A percentile compares a stretch with the other conserved stretches of the same genome.
Evolutionary conservation across 306 rosid species (phyloP).

Genomic region (Fragaria ananassa): DNA sequence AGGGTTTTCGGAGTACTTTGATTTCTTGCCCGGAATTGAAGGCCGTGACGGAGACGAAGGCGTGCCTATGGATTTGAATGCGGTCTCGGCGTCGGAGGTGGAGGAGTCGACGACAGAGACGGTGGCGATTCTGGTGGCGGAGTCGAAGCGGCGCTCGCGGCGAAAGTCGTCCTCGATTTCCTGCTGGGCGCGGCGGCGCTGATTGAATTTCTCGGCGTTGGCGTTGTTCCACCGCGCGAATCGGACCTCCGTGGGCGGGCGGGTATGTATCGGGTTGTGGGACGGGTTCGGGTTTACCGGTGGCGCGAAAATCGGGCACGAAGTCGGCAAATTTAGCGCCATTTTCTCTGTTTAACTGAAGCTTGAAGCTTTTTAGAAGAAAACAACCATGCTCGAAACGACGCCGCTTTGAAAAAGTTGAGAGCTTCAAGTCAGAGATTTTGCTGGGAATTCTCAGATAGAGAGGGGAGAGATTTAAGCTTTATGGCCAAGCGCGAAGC

Average conservation of each 20-base stretch:
- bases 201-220: constrained; percentile 62
- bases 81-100: constrained; percentile 15
- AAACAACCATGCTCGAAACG: neutral
- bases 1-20: constrained; percentile 56
- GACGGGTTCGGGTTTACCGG: constrained; percentile 27
- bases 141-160: constrained; percentile 60
- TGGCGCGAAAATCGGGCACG: constrained; percentile 49
- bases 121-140: constrained; percentile 36
- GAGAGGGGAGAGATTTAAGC: neutral
- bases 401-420: constrained; percentile 2
- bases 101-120: constrained; percentile 12
- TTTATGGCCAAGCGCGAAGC: neutral
- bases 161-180: constrained; percentile 73
- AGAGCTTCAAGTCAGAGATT: neutral
- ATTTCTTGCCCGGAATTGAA: constrained; percentile 63
- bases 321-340: constrained; percentile 58
- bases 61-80: constrained; percentile 47
- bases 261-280: constrained; percentile 27
- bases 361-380: neutral
- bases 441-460: neutral
- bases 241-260: constrained; percentile 41
- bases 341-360: constrained; percentile 21
- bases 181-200: constrained; percentile 51
- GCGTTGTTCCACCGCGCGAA: constrained; percentile 71
- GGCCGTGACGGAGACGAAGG: constrained; percentile 69